These are phyloP conservation scores for Yarrowia bubula DNA, from an alignment of 805 yeast species.

Conservation along the genomic window DNA sequence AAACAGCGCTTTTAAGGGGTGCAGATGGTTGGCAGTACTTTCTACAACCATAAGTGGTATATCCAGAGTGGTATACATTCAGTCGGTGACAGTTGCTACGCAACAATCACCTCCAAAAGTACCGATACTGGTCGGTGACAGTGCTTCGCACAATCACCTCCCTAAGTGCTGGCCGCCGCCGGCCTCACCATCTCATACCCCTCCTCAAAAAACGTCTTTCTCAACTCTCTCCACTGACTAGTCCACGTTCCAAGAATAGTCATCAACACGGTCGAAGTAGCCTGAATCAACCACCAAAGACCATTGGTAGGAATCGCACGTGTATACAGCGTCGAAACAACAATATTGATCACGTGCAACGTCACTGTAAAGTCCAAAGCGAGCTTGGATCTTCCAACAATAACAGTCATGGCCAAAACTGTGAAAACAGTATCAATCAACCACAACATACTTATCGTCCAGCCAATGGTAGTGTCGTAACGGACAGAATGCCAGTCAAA, in stretches of 20 bases:
- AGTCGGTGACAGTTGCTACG: too few relatives aligned
- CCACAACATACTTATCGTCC: constrained; percentile 75
- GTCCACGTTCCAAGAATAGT: constrained; percentile 85
- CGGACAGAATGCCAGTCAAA: constrained; percentile 78
- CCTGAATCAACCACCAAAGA: constrained; percentile 84
- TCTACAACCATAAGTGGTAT: too few relatives aligned
- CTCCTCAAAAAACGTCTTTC: constrained; percentile 82
- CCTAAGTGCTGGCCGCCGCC: neutral
- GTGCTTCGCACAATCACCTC: neutral
- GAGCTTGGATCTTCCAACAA: constrained; percentile 87
- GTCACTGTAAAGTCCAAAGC: constrained; percentile 98
- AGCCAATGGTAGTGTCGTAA: constrained; percentile 74
- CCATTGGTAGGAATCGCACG: constrained; percentile 65
- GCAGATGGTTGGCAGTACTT: too few relatives aligned
- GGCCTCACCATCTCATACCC: constrained; percentile 31
- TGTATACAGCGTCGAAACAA: constrained; percentile 65
- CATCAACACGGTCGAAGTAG: constrained; percentile 62
- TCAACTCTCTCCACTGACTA: constrained; percentile 85
- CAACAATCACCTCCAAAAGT: neutral
- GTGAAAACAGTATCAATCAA: constrained; percentile 76
- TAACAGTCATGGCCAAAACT: constrained; percentile 76
- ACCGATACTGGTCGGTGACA: too few relatives aligned
- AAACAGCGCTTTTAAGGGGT: too few relatives aligned
- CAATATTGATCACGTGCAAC: constrained; percentile 73
- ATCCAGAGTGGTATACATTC: too few relatives aligned